These are phyloP conservation scores for Psidium friedrichsthalianum DNA, from an alignment of 345 rosid genomes.

Conservation along the genomic window DNA sequence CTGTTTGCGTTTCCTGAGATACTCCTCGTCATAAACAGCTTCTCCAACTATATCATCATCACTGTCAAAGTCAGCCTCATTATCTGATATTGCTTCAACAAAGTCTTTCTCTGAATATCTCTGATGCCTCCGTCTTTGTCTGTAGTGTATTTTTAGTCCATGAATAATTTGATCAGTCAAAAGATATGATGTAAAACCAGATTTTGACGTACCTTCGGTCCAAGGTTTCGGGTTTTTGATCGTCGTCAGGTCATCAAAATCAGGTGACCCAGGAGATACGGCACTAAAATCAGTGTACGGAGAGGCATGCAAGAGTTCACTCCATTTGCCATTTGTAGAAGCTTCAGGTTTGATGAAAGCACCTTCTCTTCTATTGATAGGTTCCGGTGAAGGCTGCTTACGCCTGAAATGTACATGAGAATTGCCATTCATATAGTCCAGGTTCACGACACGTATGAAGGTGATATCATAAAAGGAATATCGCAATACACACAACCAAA, in stretches of 20 bases:
- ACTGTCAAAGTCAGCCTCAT: constrained; percentile 72
- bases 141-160: constrained; percentile 11
- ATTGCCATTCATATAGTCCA: not conserved
- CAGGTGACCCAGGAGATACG: constrained; percentile 46
- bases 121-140: constrained; percentile 82
- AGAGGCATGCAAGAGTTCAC: constrained; percentile 32
- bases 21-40: constrained; percentile 96
- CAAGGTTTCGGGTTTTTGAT: constrained; percentile 31
- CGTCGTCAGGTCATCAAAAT: constrained; percentile 64
- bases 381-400: constrained; percentile 85
- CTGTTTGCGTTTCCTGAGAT: constrained; percentile 76
- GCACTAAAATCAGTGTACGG: constrained; percentile 37
- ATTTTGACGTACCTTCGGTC: constrained; percentile 58
- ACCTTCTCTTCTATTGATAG: constrained; percentile 49
- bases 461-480: not conserved
- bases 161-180: not conserved
- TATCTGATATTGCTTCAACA: constrained; percentile 83
- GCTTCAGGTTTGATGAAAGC: constrained; percentile 45
- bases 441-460: not conserved
- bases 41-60: constrained; percentile 99
- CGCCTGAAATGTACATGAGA: constrained; percentile 30
- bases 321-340: constrained; percentile 57
- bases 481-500: not conserved
- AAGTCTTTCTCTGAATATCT: constrained; percentile 75
- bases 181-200: not conserved